A percentile compares a stretch with the other conserved stretches of the same genome.
These are phyloP conservation scores for Pyrenophora graminea DNA, from an alignment of 2,329 filamentous ascomycete genomes.

Conservation along the genomic window DNA sequence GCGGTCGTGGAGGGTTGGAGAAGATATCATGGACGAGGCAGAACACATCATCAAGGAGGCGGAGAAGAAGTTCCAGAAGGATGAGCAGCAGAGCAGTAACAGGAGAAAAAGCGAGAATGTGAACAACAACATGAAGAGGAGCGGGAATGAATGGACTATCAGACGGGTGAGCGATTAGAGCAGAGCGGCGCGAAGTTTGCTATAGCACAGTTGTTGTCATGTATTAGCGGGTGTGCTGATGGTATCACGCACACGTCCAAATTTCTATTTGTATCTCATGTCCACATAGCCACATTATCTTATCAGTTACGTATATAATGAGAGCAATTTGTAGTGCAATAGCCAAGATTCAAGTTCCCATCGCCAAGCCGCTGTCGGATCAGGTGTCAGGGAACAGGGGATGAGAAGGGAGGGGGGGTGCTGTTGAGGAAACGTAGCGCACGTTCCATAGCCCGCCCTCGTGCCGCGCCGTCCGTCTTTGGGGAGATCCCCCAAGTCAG, in stretches of 20 bases:
- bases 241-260: no score
- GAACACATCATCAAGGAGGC: constrained; percentile 65
- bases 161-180: background rate
- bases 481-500: background rate
- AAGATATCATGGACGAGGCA: constrained; percentile 70
- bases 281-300: no score
- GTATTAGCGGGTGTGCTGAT: no score
- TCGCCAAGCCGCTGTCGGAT: no score
- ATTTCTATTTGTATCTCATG: no score
- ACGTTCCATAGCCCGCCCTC: background rate
- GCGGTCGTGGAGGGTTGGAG: constrained; percentile 73
- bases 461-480: no score
- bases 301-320: no score
- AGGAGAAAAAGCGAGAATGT: background rate
- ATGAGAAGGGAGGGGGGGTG: background rate
- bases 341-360: no score
- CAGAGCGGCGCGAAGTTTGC: no score
- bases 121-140: background rate
- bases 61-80: constrained; percentile 43
- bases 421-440: background rate
- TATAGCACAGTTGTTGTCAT: background rate
- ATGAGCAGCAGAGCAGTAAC: background rate
- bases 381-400: no score
- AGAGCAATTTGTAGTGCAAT: no score
- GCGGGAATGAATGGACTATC: no score